These are phyloP conservation scores for Barnettozyma pratensis DNA, from an alignment of 805 yeast genomes.

Conservation along the genomic window DNA sequence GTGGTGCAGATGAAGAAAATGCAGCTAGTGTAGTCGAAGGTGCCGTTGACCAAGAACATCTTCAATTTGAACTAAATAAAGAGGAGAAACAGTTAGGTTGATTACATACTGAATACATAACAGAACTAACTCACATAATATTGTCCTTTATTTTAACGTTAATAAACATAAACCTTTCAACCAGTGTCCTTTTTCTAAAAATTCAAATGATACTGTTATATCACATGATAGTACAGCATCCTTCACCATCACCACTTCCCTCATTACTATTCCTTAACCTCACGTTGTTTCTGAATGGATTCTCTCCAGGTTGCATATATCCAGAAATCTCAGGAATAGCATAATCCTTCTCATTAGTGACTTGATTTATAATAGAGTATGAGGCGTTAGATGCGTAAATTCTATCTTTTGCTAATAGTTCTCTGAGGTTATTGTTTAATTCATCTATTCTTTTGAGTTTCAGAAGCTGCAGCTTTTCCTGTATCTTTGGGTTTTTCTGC, in stretches of 20 bases:
- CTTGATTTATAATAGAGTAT: slow-evolving; percentile 35
- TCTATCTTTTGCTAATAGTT: slow-evolving; percentile 48
- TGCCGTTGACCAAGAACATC: slow-evolving; percentile 35
- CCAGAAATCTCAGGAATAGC: slow-evolving; percentile 38
- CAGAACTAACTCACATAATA: neutral
- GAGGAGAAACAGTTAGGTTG: slow-evolving; percentile 43
- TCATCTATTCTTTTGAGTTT: slow-evolving; percentile 59
- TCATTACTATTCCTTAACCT: neutral
- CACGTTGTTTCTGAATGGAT: slow-evolving; percentile 30
- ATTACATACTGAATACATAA: neutral
- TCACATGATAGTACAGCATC: slow-evolving; percentile 34
- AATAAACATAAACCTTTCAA: too few species aligned
- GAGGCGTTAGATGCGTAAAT: slow-evolving; percentile 63
- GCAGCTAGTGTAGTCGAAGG: neutral
- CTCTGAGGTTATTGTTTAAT: slow-evolving; percentile 47
- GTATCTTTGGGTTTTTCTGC: slow-evolving; percentile 18
- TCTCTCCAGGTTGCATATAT: slow-evolving; percentile 30
- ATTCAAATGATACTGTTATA: neutral
- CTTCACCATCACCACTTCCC: slow-evolving; percentile 7
- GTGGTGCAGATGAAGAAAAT: slow-evolving; percentile 68
- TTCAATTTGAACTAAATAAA: slow-evolving; percentile 42
- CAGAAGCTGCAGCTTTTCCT: slow-evolving; percentile 43
- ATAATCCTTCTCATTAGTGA: slow-evolving; percentile 31
- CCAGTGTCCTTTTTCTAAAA: too few species aligned
- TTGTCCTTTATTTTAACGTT: too few species aligned